Conservation (phyloP, 2,329 filamentous ascomycete species). For the Neofusicoccum cordaticola region DNA sequence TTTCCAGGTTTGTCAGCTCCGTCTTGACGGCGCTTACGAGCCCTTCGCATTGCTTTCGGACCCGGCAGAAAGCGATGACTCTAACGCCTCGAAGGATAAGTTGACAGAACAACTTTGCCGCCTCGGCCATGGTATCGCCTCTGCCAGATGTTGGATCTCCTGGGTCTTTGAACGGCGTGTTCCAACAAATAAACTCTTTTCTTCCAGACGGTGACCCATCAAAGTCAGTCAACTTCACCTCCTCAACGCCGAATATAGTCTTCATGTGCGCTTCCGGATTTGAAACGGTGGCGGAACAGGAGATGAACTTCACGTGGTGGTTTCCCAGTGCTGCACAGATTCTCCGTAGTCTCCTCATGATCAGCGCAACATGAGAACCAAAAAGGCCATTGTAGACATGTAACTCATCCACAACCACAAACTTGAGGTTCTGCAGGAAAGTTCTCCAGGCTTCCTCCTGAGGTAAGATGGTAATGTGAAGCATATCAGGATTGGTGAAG, state of each 20-base stretch:
- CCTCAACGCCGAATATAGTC: conserved; percentile 84
- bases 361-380: conserved; percentile 88
- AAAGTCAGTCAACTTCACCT: conserved; percentile 79
- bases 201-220: conserved; percentile 89
- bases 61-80: conserved; percentile 87
- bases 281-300: conserved; percentile 92
- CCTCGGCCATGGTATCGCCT: conserved; percentile 77
- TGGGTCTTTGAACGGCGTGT: conserved; percentile 90
- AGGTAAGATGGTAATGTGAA: conserved; percentile 89
- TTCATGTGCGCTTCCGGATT: conserved; percentile 91
- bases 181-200: conserved; percentile 97
- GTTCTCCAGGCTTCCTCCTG: conserved; percentile 86
- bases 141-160: conserved; percentile 82
- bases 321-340: conserved; percentile 92
- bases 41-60: conserved; percentile 84
- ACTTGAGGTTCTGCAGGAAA: conserved; percentile 85
- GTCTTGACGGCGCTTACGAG: conserved; percentile 75
- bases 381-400: conserved; percentile 97
- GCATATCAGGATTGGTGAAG: conserved; percentile 97
- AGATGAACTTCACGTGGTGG: conserved; percentile 79
- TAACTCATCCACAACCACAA: conserved; percentile 80
- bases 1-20: conserved; percentile 70
- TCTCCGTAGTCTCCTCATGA: conserved; percentile 84
- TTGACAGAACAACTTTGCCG: conserved; percentile 87
- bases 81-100: conserved; percentile 83